Conservation (phyloP, 306 rosid genomes). For the Aeschynomene evenia region DNA sequence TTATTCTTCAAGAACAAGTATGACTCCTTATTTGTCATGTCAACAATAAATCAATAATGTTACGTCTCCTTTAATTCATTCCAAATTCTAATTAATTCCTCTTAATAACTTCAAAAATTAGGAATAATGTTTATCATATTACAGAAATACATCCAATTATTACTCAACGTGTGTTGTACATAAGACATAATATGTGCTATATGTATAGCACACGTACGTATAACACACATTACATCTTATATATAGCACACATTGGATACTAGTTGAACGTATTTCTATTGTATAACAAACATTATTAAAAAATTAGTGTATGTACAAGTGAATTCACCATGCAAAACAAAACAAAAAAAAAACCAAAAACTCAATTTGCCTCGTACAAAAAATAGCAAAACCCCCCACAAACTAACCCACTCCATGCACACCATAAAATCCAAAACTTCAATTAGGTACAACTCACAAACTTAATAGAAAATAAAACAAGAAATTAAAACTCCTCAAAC, state of each 20-base stretch:
- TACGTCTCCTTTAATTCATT: not conserved
- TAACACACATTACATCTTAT: too few relatives aligned
- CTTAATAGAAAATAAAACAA: not conserved
- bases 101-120: too few relatives aligned
- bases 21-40: not conserved
- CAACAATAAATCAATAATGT: not conserved
- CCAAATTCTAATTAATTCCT: not conserved
- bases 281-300: too few relatives aligned
- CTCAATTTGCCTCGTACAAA: not conserved
- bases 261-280: too few relatives aligned
- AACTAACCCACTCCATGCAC: not conserved
- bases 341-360: not conserved
- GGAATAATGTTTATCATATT: too few relatives aligned
- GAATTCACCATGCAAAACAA: not conserved
- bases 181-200: too few relatives aligned
- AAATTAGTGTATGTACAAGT: not conserved
- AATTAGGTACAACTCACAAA: not conserved
- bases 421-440: not conserved
- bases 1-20: not conserved
- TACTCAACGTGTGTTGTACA: too few relatives aligned
- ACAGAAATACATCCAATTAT: too few relatives aligned
- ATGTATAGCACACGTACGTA: too few relatives aligned
- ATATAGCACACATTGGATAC: too few relatives aligned
- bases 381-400: slow-evolving; percentile 17
- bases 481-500: slow-evolving; percentile 26